Evolutionary conservation across 305 asterid genomes (phyloP).

Genomic region (Rubia tinctorum): DNA sequence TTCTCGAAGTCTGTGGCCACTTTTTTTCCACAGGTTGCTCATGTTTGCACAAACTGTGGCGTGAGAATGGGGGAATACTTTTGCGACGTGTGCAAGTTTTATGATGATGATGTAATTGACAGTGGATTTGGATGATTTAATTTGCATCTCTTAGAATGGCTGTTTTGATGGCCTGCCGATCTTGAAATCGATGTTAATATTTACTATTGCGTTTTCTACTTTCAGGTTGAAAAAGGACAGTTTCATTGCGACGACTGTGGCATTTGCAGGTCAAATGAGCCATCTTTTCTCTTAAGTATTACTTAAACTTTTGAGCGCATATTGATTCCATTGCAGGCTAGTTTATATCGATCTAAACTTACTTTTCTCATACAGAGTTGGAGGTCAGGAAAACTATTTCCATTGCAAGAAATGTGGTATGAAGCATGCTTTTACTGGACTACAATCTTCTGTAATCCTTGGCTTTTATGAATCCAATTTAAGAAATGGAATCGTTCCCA

Average conservation of each 20-base stretch:
- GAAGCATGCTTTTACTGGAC: slow-evolving; percentile 11
- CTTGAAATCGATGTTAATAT: background rate
- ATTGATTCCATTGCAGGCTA: background rate
- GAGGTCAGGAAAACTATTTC: slow-evolving; percentile 83
- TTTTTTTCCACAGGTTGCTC: slow-evolving; percentile 53
- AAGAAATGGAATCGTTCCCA: background rate
- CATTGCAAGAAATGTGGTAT: slow-evolving; percentile 95
- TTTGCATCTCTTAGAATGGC: background rate
- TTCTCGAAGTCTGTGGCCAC: background rate
- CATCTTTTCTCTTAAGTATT: background rate
- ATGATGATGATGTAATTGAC: slow-evolving; percentile 80
- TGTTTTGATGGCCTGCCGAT: background rate
- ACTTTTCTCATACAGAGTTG: slow-evolving; percentile 42
- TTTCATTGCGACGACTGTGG: slow-evolving; percentile 98
- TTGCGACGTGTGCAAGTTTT: slow-evolving; percentile 85
- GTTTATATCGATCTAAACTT: background rate
- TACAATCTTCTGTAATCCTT: background rate
- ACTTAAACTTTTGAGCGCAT: background rate
- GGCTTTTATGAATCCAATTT: background rate
- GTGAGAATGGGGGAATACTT: slow-evolving; percentile 97
- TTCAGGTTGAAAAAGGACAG: slow-evolving; percentile 73
- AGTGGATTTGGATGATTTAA: background rate
- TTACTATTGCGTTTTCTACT: background rate
- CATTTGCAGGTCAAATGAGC: slow-evolving; percentile 66
- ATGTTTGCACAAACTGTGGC: slow-evolving; percentile 83